phyloP scores from a whole-genome alignment of 129 eudicot genomes.

The sunflower (Helianthus annuus) region HanXRQr2.0-SUNRISE NC_035439.2:4146181-4146680 shows the following conservation, averaged over 20 bases:
- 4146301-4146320: too few relatives aligned
- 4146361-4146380: background rate
- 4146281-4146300: background rate
- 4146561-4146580: too few relatives aligned
- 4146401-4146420: background rate
- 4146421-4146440: background rate
- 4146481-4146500: too few relatives aligned
- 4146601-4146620: too few relatives aligned
- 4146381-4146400: background rate
- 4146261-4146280: background rate
- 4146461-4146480: background rate
- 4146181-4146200: background rate
- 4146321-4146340: background rate
- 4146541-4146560: too few relatives aligned
- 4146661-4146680: too few relatives aligned
- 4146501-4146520: background rate
- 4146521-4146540: too few relatives aligned
- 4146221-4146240: constrained; percentile 9
- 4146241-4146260: background rate
- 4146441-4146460: background rate
- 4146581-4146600: too few relatives aligned
- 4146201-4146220: background rate
- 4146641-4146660: too few relatives aligned
- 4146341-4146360: background rate
- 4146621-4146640: too few relatives aligned